These are phyloP conservation scores for Yarrowia galli DNA, from an alignment of 1,139 yeast genomes.

Conservation along the genomic window DNA sequence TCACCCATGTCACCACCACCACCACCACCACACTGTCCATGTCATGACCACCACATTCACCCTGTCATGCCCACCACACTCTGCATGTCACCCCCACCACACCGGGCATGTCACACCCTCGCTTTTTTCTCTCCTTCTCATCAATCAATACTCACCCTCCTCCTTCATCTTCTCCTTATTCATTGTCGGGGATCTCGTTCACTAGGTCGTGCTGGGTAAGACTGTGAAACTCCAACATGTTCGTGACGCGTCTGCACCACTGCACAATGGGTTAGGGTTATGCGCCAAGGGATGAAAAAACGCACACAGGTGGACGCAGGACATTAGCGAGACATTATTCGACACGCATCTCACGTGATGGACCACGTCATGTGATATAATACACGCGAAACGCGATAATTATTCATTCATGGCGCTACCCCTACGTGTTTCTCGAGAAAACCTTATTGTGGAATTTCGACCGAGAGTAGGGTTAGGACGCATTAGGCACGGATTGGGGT, in stretches of 20 bases:
- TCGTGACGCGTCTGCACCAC: constrained; percentile 16
- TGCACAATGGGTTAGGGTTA: constrained; percentile 7
- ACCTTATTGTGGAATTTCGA: neutral
- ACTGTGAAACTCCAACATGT: neutral
- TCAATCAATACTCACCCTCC: constrained; percentile 18
- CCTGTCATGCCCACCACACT: neutral
- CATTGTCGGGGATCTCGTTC: constrained; percentile 4
- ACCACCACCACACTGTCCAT: neutral
- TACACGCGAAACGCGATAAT: neutral
- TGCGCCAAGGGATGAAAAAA: neutral
- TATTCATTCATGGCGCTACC: neutral
- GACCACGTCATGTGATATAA: neutral
- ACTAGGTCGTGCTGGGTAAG: neutral
- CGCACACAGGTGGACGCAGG: neutral
- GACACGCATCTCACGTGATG: neutral
- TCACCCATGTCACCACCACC: neutral
- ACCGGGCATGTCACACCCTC: neutral
- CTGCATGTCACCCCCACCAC: neutral
- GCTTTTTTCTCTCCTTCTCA: neutral
- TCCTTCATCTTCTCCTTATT: constrained; percentile 30
- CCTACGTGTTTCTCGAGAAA: neutral
- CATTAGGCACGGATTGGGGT: no score
- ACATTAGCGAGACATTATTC: neutral
- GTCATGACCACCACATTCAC: neutral
- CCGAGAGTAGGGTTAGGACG: no score